Evolutionary conservation across 345 rosid species (phyloP), one percentile per base, ranked within the genome.

Genomic region (Gossypium bickii): DNA sequence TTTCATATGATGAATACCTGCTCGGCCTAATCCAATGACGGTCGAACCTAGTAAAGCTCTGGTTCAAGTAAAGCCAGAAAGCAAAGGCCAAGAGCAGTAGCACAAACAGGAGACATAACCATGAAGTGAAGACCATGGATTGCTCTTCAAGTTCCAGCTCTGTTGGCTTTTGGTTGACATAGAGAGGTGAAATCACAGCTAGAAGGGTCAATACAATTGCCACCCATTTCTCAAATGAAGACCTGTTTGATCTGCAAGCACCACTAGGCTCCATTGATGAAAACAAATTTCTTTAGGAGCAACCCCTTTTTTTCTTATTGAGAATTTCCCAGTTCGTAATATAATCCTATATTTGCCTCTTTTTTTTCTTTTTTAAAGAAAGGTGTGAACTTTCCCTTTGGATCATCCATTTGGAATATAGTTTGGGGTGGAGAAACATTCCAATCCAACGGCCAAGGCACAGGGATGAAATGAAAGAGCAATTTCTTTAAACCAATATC

Each of bases 121-220:
- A 83, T 12, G 79, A 74, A 62, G 81, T 65, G 20, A 83, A 67
- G 69, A 79, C 60, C 51, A 82, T 78, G 34, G 84, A 67, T 68
- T 85, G 81, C 65, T 86, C 87, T 2, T 88, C 92, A 27, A 61
- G 56, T 49, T 88, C 96, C 43, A 29, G 57, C 2, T 81, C 88
- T 45, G 27, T 75, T 9, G 83, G 67, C 71, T 78, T 79, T 48
- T 85, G 70, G 77, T 92, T 76, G 3, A 94, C 83, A 64, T 82
- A 92, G 45, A 92, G 91, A 53, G 97, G 97, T 15, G 98, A 94
- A 69, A 90, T 64, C 73, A 94, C 84, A 0, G 97, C 97, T 60
- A 90, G 72, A 49, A 89, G 24, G 0, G 83, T 84, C 74, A 90
- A 82, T 75, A 78, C 77, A 55, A 90, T 85, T 24, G 89, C 93